phyloP scores from a whole-genome alignment of 768 basidiomycete genomes.

The Rhodotorula diobovata region DNA sequence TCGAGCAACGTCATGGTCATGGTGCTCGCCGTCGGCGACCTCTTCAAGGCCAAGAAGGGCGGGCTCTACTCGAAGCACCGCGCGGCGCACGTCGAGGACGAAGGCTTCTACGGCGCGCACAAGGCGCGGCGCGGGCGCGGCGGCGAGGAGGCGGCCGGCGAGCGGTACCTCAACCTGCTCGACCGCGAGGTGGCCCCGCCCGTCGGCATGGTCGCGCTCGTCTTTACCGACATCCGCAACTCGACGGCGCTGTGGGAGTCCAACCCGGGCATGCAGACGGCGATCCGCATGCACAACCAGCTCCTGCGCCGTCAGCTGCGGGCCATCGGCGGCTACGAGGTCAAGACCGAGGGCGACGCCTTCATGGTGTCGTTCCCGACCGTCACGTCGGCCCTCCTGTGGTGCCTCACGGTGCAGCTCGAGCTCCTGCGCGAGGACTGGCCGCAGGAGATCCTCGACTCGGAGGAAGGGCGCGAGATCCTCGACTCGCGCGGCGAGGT shows the following conservation, averaged over 20 bases:
- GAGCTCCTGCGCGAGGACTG: conserved; percentile 75
- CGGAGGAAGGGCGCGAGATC: conserved; percentile 80
- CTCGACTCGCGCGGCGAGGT: conserved; percentile 56
- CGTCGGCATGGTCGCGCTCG: conserved; percentile 78
- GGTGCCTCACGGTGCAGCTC: conserved; percentile 79
- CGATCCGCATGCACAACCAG: conserved; percentile 83
- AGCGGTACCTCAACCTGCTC: conserved; percentile 51
- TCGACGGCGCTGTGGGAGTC: conserved; percentile 95
- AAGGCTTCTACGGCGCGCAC: conserved; percentile 51
- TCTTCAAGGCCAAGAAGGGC: conserved; percentile 54
- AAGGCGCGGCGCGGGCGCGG: conserved; percentile 37
- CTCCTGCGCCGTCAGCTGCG: conserved; percentile 79
- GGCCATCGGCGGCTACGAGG: conserved; percentile 91
- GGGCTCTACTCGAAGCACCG: conserved; percentile 33
- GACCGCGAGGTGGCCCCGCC: conserved; percentile 78
- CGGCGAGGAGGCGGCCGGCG: conserved; percentile 41
- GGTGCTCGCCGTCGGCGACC: conserved; percentile 78
- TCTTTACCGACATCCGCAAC: conserved; percentile 96
- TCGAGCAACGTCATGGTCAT: conserved; percentile 95
- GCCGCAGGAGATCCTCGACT: conserved; percentile 90
- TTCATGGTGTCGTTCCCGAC: conserved; percentile 98
- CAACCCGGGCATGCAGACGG: conserved; percentile 89
- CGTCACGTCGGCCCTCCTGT: conserved; percentile 77
- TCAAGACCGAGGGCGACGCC: conserved; percentile 98
- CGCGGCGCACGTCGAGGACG: conserved; percentile 50